phyloP scores from a whole-genome alignment of 164 flowering plant genomes.

The Tetrastigma voinierianum region DNA sequence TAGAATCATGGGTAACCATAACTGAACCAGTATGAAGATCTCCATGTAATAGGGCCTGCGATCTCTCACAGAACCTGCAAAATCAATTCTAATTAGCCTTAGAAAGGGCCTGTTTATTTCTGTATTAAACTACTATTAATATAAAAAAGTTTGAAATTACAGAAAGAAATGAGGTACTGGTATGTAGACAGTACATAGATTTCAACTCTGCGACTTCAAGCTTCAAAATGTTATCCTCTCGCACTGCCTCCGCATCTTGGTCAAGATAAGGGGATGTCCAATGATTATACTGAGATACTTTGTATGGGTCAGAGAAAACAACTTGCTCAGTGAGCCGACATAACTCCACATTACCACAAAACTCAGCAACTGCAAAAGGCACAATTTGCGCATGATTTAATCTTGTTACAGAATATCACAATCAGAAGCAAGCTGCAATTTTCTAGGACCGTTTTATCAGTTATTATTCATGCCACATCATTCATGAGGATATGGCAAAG shows the following conservation, averaged over 20 bases:
- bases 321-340: slow-evolving; percentile 95
- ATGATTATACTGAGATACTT: slow-evolving; percentile 63
- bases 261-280: slow-evolving; percentile 95
- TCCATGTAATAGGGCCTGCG: slow-evolving; percentile 95
- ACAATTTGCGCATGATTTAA: neutral
- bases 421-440: too few species aligned
- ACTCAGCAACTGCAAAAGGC: slow-evolving; percentile 78
- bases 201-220: slow-evolving; percentile 89
- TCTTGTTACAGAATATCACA: too few species aligned
- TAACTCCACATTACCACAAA: slow-evolving; percentile 90
- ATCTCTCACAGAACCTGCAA: slow-evolving; percentile 85
- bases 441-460: too few species aligned
- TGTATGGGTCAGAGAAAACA: slow-evolving; percentile 95
- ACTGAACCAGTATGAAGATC: slow-evolving; percentile 96
- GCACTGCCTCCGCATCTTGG: slow-evolving; percentile 71
- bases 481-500: too few species aligned
- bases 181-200: slow-evolving; percentile 51
- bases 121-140: neutral
- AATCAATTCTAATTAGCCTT: too few species aligned
- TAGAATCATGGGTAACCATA: slow-evolving; percentile 87
- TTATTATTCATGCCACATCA: too few species aligned
- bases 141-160: neutral
- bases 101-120: too few species aligned
- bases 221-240: slow-evolving; percentile 72
- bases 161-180: neutral